Conservation (phyloP, 805 yeast species). For the Saturnispora quitensis region DNA sequence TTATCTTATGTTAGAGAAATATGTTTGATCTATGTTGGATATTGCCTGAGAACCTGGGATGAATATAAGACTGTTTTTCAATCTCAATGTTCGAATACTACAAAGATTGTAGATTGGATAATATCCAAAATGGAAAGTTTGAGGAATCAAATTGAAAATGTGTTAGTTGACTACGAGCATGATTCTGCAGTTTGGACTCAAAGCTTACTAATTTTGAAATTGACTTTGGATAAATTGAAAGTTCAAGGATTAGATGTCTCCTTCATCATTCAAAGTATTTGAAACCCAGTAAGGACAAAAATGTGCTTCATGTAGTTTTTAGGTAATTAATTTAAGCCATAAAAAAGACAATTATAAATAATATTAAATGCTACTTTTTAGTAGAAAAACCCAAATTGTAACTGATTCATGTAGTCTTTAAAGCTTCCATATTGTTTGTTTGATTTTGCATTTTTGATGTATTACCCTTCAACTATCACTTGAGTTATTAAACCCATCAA, state of each 20-base stretch:
- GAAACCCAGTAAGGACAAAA: background rate
- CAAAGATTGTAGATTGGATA: conserved; percentile 9
- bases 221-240: background rate
- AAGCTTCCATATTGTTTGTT: background rate
- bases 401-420: too few species aligned
- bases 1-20: conserved; percentile 9
- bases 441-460: background rate
- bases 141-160: conserved; percentile 2
- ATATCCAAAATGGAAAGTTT: conserved; percentile 4
- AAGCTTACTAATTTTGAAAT: conserved; percentile 4
- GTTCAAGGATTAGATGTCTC: conserved; percentile 5
- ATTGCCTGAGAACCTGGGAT: conserved; percentile 5
- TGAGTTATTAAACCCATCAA: conserved; percentile 24
- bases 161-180: conserved; percentile 7
- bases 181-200: conserved; percentile 2
- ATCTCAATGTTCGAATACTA: conserved; percentile 3
- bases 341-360: too few species aligned
- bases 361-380: too few species aligned
- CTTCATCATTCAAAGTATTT: background rate
- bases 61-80: conserved; percentile 5
- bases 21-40: conserved; percentile 5
- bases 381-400: too few species aligned
- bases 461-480: background rate
- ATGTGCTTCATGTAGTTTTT: background rate
- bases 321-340: background rate